Conservation (phyloP, 1,284 basidiomycete genomes). For the Rhodotorula sp. region DNA sequence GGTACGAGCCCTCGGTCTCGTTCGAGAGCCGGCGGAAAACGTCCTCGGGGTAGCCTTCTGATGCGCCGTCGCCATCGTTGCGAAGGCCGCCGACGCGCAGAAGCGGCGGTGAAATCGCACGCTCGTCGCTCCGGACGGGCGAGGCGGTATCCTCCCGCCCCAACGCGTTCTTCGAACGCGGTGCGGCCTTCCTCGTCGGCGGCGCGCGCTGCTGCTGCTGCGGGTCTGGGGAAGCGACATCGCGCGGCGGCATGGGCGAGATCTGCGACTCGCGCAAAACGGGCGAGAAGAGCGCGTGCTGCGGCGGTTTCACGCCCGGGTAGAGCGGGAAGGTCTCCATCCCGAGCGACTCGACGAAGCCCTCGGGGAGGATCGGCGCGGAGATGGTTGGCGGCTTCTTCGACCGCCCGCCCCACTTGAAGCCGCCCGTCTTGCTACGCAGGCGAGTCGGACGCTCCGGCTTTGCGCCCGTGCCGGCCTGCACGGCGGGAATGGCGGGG, state of each 20-base stretch:
- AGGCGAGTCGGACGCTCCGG: neutral
- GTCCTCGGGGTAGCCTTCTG: conserved; percentile 13
- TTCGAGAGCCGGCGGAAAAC: conserved; percentile 23
- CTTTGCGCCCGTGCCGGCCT: neutral
- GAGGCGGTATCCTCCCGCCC: neutral
- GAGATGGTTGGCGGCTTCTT: conserved; percentile 34
- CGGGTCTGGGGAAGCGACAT: neutral
- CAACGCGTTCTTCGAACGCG: neutral
- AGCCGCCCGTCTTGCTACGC: conserved; percentile 15
- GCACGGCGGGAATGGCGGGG: neutral
- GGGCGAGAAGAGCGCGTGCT: neutral
- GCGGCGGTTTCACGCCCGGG: conserved; percentile 28
- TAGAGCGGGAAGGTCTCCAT: conserved; percentile 39
- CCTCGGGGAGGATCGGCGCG: conserved; percentile 37
- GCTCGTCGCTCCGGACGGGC: neutral
- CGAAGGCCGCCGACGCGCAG: neutral
- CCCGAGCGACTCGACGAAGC: conserved; percentile 42
- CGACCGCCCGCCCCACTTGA: conserved; percentile 16
- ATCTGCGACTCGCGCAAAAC: neutral
- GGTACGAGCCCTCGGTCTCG: conserved; percentile 12
- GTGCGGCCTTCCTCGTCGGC: neutral
- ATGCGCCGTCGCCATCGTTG: neutral
- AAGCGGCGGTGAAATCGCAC: neutral
- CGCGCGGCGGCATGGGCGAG: neutral
- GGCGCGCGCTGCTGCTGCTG: neutral